Evolutionary conservation across 371 early-diverging fungal genomes (phyloP).

Genomic region (Blastocladiella emersonii): DNA sequence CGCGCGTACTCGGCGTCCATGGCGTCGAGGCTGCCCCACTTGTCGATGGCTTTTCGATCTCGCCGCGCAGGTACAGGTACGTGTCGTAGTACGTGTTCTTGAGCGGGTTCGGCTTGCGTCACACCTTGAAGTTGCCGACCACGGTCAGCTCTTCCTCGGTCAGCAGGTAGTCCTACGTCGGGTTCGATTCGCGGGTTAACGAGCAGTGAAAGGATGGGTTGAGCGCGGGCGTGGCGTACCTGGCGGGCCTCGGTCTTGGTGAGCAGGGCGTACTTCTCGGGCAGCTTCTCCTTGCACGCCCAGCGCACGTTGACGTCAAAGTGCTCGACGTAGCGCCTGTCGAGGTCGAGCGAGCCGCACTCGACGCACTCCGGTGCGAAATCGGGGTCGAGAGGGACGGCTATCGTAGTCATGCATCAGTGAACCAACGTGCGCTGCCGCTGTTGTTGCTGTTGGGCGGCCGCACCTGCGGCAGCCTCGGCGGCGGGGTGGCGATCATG

Average conservation of each 20-base stretch:
- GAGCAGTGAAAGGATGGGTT: background rate
- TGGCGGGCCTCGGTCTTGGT: constrained; percentile 88
- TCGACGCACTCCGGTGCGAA: constrained; percentile 36
- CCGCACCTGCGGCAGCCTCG: no score
- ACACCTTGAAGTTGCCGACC: constrained; percentile 56
- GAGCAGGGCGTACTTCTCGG: constrained; percentile 75
- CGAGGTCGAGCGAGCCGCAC: constrained; percentile 27
- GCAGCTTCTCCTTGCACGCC: constrained; percentile 49
- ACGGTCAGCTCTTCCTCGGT: constrained; percentile 86
- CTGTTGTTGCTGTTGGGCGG: no score
- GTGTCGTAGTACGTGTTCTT: constrained; percentile 91
- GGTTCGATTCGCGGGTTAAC: constrained; percentile 5
- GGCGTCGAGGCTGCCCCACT: constrained; percentile 78
- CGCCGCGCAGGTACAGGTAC: constrained; percentile 76
- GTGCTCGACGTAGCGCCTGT: background rate
- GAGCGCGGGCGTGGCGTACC: constrained; percentile 13
- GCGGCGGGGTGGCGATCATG: constrained; percentile 58
- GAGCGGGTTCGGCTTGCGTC: constrained; percentile 75
- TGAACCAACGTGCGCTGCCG: no score
- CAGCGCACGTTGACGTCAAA: constrained; percentile 59
- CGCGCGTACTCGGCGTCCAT: constrained; percentile 80
- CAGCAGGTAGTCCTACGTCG: constrained; percentile 75
- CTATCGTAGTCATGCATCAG: no score
- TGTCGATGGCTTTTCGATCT: constrained; percentile 85
- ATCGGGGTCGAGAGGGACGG: background rate